These are phyloP conservation scores for Monilinia polystroma DNA, from an alignment of 2,329 filamentous ascomycete genomes.

Conservation along the genomic window DNA sequence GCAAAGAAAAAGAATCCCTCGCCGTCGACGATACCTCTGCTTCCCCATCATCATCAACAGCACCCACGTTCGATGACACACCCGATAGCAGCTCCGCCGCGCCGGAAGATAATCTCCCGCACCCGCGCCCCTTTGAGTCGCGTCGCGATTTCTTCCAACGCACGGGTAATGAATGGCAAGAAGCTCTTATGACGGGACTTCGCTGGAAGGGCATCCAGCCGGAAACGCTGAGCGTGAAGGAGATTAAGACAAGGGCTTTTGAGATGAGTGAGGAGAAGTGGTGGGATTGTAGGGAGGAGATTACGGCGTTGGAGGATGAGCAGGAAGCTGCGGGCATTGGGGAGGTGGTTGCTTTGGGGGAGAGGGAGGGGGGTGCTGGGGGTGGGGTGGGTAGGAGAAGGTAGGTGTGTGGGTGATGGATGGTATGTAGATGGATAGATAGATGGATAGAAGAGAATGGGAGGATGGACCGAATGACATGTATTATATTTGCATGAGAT, in stretches of 20 bases:
- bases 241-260: conserved; percentile 89
- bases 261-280: conserved; percentile 92
- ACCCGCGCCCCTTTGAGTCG: conserved; percentile 66
- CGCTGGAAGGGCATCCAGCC: conserved; percentile 65
- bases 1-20: conserved; percentile 51
- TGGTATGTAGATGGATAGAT: background rate
- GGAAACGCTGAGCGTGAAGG: conserved; percentile 75
- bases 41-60: conserved; percentile 38
- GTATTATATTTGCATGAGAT: background rate
- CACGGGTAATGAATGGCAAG: conserved; percentile 88
- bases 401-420: conserved; percentile 19
- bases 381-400: conserved; percentile 36
- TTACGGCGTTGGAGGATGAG: conserved; percentile 87
- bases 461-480: background rate
- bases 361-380: conserved; percentile 5
- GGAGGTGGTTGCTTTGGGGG: conserved; percentile 81
- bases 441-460: too few relatives aligned
- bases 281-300: conserved; percentile 97
- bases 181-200: conserved; percentile 73
- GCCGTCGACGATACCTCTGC: background rate
- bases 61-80: conserved; percentile 56
- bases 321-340: conserved; percentile 85
- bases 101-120: conserved; percentile 39
- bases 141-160: conserved; percentile 89
- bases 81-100: conserved; percentile 32